Evolutionary conservation across 140 eudicot species (phyloP), one percentile per base, ranked within the genome.

Genomic region (Senecio squalidus): DNA sequence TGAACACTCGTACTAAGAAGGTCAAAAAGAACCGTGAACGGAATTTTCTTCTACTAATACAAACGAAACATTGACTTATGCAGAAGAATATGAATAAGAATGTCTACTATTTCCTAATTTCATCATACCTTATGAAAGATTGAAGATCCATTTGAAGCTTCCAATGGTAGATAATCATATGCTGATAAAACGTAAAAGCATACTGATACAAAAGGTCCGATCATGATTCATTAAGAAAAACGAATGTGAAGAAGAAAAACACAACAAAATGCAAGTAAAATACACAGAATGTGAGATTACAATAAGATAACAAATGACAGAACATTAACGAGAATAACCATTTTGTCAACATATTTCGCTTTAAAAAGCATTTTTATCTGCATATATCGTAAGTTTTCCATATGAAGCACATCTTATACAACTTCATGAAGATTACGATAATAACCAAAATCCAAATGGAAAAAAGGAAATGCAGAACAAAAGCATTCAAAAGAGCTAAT

Each of bases 71-170:
- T n/a, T n/a, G n/a, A n/a, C n/a, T n/a, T 5, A 21, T 24, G 22
- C 25, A 53, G 40, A 27, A 34, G 3, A 40, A 28, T 16, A 60
- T 43, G 43, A 25, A 60, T 46, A 22, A 17, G 22, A 15, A 17
- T 13, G 20, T 40, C 50, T 40, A 22, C 23, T 21, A 34, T 34
- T 21, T 47, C 50, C 20, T 11, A 13, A 51, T 10, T 51, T 26
- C 53, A 52, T 64, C 59, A 51, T 36, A 66, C 54, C 30, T 9
- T 25, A n/a, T 34, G 41, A 50, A 64, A 25, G 28, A 51, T 15
- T 49, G 26, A 60, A 39, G 54, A 60, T 60, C 36, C 16, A 50
- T 28, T 29, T n/a, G 11, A 40, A 11, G 34, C 50, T 16, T 53
- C 43, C 30, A 26, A 9, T 2, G 33, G 15, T n/a, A 29, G 25